Conservation (phyloP, 2,329 filamentous ascomycete genomes). For the Penicillium capsulatum region DNA sequence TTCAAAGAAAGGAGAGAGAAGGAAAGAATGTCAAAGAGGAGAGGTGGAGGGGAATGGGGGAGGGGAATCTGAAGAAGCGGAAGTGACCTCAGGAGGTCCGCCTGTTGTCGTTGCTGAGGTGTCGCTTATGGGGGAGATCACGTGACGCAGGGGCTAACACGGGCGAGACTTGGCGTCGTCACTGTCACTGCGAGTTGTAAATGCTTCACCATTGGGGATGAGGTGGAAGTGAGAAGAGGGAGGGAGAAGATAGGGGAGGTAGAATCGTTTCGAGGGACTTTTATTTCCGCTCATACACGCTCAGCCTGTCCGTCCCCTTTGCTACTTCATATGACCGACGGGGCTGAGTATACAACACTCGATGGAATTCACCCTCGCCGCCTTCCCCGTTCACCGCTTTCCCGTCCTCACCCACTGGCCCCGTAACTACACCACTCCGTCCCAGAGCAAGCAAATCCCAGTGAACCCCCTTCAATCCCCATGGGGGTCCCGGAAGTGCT, state of each 20-base stretch:
- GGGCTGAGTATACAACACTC: conserved; percentile 31
- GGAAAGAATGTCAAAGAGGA: conserved; percentile 1
- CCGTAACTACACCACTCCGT: conserved; percentile 21
- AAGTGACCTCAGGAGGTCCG: conserved; percentile 42
- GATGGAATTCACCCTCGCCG: conserved; percentile 19
- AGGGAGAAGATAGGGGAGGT: neutral
- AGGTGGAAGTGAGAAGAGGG: neutral
- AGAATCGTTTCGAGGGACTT: neutral
- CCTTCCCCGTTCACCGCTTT: neutral
- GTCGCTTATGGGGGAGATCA: conserved; percentile 36
- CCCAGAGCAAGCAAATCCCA: conserved; percentile 32
- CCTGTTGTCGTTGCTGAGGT: conserved; percentile 39
- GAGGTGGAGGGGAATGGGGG: conserved; percentile 14
- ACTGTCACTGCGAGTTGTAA: neutral
- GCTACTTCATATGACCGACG: conserved; percentile 31
- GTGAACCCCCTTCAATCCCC: conserved; percentile 37
- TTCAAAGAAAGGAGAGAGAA: conserved; percentile 21
- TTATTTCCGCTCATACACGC: conserved; percentile 25
- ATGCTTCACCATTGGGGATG: neutral
- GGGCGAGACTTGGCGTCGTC: conserved; percentile 1
- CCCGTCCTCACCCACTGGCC: conserved; percentile 8
- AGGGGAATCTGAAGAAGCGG: conserved; percentile 29
- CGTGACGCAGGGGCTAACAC: conserved; percentile 27
- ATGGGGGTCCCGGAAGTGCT: conserved; percentile 37
- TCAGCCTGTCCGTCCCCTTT: conserved; percentile 35